Percentiles rank a stretch among this genome's conserved stretches.
Evolutionary conservation across 106 monocot species (phyloP).

Genomic region (Posidonia australis): DNA sequence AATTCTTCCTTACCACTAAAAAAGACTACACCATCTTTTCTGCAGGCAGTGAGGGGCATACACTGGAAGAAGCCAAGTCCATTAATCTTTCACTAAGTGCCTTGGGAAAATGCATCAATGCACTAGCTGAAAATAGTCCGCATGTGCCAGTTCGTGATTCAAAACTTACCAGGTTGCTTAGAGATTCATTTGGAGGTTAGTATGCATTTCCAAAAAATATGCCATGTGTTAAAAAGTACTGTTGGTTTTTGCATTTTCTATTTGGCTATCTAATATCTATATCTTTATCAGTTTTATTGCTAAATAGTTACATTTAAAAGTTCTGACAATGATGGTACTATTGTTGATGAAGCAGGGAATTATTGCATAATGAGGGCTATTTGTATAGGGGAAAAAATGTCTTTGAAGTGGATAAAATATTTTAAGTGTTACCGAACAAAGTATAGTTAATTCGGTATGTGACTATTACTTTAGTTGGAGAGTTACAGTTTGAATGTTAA

Average conservation of each 20-base stretch:
- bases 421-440: too few relatives aligned
- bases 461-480: too few relatives aligned
- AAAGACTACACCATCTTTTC: background rate
- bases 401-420: too few relatives aligned
- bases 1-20: too few relatives aligned
- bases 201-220: background rate
- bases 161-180: slow-evolving; percentile 88
- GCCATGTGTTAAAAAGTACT: background rate
- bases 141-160: slow-evolving; percentile 99
- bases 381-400: too few relatives aligned
- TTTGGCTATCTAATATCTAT: too few relatives aligned
- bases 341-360: too few relatives aligned
- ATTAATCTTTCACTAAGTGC: slow-evolving; percentile 94
- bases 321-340: background rate
- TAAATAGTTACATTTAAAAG: background rate
- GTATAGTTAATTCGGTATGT: too few relatives aligned
- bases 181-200: slow-evolving; percentile 99
- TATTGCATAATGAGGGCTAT: too few relatives aligned
- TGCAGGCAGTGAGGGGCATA: slow-evolving; percentile 94
- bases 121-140: slow-evolving; percentile 86
- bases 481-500: too few relatives aligned
- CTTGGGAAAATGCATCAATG: slow-evolving; percentile 95
- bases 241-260: background rate
- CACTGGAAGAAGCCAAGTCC: slow-evolving; percentile 93
- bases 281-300: background rate